These are phyloP conservation scores for Fusarium secorum DNA, from an alignment of 2,329 filamentous ascomycete species.

Conservation along the genomic window DNA sequence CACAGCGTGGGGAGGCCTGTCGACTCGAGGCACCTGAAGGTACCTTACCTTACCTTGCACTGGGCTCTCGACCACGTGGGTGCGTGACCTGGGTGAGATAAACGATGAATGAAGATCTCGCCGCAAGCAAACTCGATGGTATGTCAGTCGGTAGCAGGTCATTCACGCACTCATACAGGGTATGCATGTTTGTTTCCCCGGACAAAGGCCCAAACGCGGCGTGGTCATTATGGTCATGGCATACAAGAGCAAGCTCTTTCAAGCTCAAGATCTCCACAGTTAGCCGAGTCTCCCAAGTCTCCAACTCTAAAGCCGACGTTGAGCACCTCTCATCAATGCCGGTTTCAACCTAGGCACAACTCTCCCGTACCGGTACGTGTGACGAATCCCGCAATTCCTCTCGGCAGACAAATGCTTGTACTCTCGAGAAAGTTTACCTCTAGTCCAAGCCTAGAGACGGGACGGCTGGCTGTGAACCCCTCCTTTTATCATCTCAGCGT, in stretches of 20 bases:
- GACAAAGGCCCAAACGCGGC: background rate
- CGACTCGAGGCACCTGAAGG: background rate
- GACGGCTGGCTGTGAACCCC: constrained; percentile 30
- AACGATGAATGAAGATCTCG: background rate
- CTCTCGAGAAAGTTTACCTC: background rate
- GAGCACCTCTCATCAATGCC: background rate
- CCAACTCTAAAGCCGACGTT: constrained; percentile 4
- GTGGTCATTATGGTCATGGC: background rate
- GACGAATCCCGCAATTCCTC: constrained; percentile 22
- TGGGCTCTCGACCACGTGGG: constrained; percentile 23
- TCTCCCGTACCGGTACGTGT: background rate
- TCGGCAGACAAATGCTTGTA: constrained; percentile 32
- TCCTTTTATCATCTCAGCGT: constrained; percentile 22
- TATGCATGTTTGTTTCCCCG: background rate
- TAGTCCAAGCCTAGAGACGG: background rate
- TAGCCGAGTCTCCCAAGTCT: constrained; percentile 16
- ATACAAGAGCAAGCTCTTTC: constrained; percentile 5
- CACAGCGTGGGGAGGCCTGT: constrained; percentile 28
- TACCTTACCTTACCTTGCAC: constrained; percentile 16
- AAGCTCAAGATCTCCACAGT: constrained; percentile 33
- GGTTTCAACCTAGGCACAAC: constrained; percentile 2
- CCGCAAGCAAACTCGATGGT: background rate
- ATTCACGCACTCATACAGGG: background rate
- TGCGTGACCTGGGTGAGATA: background rate
- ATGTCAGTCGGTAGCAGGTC: background rate